Conservation (phyloP, 805 yeast genomes). For the Candida morakotiae region DNA sequence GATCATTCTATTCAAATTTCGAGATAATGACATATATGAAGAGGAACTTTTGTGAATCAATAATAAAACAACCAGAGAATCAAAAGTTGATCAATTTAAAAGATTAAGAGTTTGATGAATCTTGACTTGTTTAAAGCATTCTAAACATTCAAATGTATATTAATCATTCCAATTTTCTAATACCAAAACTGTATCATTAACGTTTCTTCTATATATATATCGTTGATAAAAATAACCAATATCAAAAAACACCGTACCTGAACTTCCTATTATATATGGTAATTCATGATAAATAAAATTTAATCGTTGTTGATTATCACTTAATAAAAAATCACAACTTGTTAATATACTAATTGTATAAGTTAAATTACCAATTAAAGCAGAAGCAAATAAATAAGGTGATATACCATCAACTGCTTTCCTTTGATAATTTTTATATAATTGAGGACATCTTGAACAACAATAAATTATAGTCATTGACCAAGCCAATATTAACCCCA, state of each 20-base stretch:
- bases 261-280: conserved; percentile 80
- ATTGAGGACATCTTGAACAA: conserved; percentile 79
- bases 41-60: no score
- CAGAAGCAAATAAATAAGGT: conserved; percentile 72
- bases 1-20: no score
- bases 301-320: conserved; percentile 20
- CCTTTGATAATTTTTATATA: conserved; percentile 67
- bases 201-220: conserved; percentile 25
- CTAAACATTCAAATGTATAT: no score
- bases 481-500: conserved; percentile 59
- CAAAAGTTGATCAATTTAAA: no score
- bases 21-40: no score
- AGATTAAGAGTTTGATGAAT: no score
- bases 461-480: conserved; percentile 71
- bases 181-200: conserved; percentile 5
- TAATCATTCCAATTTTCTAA: conserved; percentile 17
- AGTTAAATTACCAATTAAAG: conserved; percentile 71
- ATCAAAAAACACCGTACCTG: conserved; percentile 83
- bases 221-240: conserved; percentile 63
- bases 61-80: no score
- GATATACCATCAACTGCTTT: conserved; percentile 87
- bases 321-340: conserved; percentile 47
- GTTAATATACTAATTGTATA: conserved; percentile 73
- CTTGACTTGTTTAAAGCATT: no score
- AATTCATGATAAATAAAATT: conserved; percentile 62